Base-by-base conservation (phyloP, 768 basidiomycete species). In the Kwoniella heveanensis region DNA sequence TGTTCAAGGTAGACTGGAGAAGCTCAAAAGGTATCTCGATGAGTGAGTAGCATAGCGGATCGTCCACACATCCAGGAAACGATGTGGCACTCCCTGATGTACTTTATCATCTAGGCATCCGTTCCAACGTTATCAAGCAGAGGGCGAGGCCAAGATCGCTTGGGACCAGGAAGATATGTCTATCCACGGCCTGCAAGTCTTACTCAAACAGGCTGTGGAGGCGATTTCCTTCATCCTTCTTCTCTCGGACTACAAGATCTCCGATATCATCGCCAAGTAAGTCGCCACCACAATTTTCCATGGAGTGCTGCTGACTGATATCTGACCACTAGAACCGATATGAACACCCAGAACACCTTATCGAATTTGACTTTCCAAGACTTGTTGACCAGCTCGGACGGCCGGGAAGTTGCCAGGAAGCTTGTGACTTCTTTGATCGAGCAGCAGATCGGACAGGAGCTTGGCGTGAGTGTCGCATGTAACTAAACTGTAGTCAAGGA, bases 391-490 rank as follows among this genome's bases (percentile, higher is more conserved):
- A 86, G 87, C 37, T 86, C 88, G 74, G 85, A 88, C 71, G 96
- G 96, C 39, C 86, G 92, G 70, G 88, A 88, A n/a, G 86, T 88
- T 24, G 95, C 96, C 9, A 85, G 91, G 68, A 88, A 88, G 13
- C 82, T 99, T 44, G 94, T 98, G 12, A 98, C 95, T 67, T 88
- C 94, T 30, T 86, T 99, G 69, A 98, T 99, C 69, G 91, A 99
- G 79, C 92, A 95, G 76, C 96, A 99, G 78, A 98, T 98, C 69
- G 91, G 91, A 22, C 92, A 95, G 76, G 93, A 98, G 77, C 90
- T 93, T 55, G 92, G 91, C 68, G 93, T 94, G 79, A 71, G 90
- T 79, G 15, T n/a, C n/a, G n/a, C n/a, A n/a, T n/a, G n/a, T n/a
- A n/a, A n/a, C n/a, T n/a, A n/a, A n/a, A n/a, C n/a, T n/a, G n/a